A percentile compares a stretch with the other conserved stretches of the same genome.
These are phyloP conservation scores for Thalassiosira exigua DNA, from an alignment of 352 stramenopile species.

Conservation along the genomic window DNA sequence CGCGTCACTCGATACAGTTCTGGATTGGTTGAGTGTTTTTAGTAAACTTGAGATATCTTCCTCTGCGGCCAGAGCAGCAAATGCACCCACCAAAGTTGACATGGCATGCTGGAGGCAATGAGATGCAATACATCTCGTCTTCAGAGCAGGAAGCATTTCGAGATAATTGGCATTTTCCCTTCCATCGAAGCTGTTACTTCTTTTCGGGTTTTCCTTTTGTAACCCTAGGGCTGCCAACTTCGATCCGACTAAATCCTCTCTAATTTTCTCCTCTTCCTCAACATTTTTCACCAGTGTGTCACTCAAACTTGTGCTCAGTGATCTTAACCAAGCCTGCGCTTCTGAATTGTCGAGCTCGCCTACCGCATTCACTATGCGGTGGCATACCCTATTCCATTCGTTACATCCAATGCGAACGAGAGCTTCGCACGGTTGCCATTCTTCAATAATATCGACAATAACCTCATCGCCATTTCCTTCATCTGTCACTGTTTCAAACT, in stretches of 20 bases:
- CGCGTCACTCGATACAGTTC: constrained; percentile 59
- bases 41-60: constrained; percentile 60
- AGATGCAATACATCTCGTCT: constrained; percentile 75
- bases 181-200: constrained; percentile 19
- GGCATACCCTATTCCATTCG: constrained; percentile 72
- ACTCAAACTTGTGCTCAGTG: constrained; percentile 63
- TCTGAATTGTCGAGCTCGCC: constrained; percentile 54
- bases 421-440: constrained; percentile 83
- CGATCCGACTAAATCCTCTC: constrained; percentile 51
- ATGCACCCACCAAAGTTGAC: constrained; percentile 49
- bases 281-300: constrained; percentile 61
- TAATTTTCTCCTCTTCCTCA: constrained; percentile 57
- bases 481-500: constrained; percentile 27
- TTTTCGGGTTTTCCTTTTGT: background rate
- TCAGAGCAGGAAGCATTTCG: constrained; percentile 65
- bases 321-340: constrained; percentile 61
- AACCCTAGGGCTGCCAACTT: constrained; percentile 50
- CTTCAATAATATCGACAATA: constrained; percentile 37
- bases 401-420: constrained; percentile 75
- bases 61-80: constrained; percentile 47
- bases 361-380: constrained; percentile 50
- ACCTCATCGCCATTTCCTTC: constrained; percentile 39
- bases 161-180: constrained; percentile 35
- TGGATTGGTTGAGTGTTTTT: constrained; percentile 60
- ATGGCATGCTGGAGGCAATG: constrained; percentile 77